Percentiles rank a stretch among this genome's conserved stretches.
Evolutionary conservation across 2,329 filamentous ascomycete genomes (phyloP).

Genomic region (Cladophialophora chaetospira): DNA sequence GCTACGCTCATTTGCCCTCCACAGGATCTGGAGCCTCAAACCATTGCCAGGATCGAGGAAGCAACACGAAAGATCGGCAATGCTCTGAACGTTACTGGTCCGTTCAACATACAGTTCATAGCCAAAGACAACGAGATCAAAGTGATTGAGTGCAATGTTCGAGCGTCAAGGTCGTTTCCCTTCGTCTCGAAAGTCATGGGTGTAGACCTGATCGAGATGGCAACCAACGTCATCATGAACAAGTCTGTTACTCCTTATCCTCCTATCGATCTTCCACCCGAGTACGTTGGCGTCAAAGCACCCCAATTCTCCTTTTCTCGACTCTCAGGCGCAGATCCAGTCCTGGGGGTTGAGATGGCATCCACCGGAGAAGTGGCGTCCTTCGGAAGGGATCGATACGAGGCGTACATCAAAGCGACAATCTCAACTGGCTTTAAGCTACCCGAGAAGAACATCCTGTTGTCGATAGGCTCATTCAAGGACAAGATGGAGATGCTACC

Average conservation of each 20-base stretch:
- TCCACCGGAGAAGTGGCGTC: constrained; percentile 97
- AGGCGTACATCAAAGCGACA: constrained; percentile 94
- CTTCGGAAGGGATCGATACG: constrained; percentile 93
- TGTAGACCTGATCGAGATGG: constrained; percentile 96
- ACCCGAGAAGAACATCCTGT: constrained; percentile 89
- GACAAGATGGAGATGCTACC: constrained; percentile 98
- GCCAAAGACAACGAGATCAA: constrained; percentile 99
- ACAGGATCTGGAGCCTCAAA: constrained; percentile 87
- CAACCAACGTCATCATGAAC: constrained; percentile 92
- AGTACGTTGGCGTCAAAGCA: constrained; percentile 95
- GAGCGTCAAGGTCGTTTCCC: constrained; percentile 93
- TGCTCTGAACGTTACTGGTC: constrained; percentile 92
- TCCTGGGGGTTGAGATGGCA: constrained; percentile 98
- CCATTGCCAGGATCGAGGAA: constrained; percentile 87
- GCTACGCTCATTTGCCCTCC: constrained; percentile 93
- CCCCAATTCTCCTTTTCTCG: constrained; percentile 99
- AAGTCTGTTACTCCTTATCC: constrained; percentile 83
- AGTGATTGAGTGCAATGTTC: constrained; percentile 98
- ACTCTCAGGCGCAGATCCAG: constrained; percentile 91
- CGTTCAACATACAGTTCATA: constrained; percentile 99
- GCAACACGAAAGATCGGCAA: constrained; percentile 93
- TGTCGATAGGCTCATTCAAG: constrained; percentile 96
- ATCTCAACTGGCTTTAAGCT: constrained; percentile 96
- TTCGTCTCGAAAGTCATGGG: constrained; percentile 99
- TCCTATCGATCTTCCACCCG: constrained; percentile 69